Conservation (phyloP, 176 grass and related monocot species). For the Paspalum notatum region DNA sequence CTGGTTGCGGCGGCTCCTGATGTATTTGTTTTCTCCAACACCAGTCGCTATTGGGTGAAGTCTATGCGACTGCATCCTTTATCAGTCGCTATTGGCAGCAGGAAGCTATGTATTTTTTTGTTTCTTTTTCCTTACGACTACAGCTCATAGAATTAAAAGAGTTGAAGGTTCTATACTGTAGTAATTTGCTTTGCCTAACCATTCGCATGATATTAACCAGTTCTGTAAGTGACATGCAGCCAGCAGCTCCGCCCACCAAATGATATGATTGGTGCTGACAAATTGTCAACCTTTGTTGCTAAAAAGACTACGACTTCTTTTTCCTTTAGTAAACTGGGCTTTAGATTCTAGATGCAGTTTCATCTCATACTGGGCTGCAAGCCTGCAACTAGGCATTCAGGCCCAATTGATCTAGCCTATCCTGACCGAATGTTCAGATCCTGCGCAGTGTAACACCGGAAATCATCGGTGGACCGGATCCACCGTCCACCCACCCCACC, state of each 20-base stretch:
- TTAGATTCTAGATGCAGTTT: too few species aligned
- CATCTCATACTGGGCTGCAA: too few species aligned
- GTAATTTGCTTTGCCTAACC: constrained; percentile 76
- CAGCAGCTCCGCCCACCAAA: constrained; percentile 60
- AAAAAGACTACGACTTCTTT: constrained; percentile 43
- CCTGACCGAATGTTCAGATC: too few species aligned
- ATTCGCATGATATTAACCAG: constrained; percentile 72
- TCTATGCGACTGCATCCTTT: constrained; percentile 31
- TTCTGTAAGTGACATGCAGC: constrained; percentile 99
- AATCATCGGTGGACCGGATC: too few species aligned
- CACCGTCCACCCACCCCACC: too few species aligned
- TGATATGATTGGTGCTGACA: constrained; percentile 88
- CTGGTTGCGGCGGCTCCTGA: too few species aligned
- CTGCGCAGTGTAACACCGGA: too few species aligned
- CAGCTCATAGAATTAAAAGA: constrained; percentile 77
- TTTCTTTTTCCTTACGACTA: constrained; percentile 55
- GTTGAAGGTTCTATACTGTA: constrained; percentile 62
- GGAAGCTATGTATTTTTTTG: constrained; percentile 49
- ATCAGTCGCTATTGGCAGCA: not conserved
- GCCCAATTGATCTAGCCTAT: too few species aligned
- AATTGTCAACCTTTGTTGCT: constrained; percentile 87
- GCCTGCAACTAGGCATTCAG: too few species aligned
- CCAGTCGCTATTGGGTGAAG: too few species aligned
- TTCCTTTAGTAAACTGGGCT: too few species aligned
- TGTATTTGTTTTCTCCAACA: too few species aligned